Evolutionary conservation across 768 basidiomycete genomes (phyloP), one percentile per base, ranked within the genome.

Genomic region (Cystobasidium tubakii): DNA sequence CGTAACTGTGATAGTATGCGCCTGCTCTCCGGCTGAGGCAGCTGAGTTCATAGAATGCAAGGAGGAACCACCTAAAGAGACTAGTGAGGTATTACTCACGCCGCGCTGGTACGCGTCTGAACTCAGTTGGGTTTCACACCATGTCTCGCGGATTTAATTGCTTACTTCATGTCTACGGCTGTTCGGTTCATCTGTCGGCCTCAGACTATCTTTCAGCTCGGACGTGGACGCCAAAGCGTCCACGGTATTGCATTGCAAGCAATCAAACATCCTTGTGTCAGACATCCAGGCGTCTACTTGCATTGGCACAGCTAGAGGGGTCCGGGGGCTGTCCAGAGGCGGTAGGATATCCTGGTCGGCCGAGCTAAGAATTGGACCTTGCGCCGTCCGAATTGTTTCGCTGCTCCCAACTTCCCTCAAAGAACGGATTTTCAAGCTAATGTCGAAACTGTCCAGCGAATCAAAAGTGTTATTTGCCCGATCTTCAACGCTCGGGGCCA

Each of bases 1-100:
- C 0, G 73, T 53, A 44, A 79, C 71, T 19, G 75, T 74, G 65
- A 79, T 76, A 15, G 66, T 25, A 53, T 77, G 76, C 2, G 66
- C 75, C 12, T 63, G 29, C 19, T 66, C 42, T 13, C 15, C 6
- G 19, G 67, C 46, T 31, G 63, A 67, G 9, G 54, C 10, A 23
- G 39, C 50, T 13, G 62, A 69, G 29, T 1, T 69, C 74, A 9
- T 25, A 42, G 25, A 55, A 31, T 9, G 76, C 75, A 7, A 63
- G 64, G 66, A 78, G 4, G 44, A 43, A 15, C 46, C 46, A 36
- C 1, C 74, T 65, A 0, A 66, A 6, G 0, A 75, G 44, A 15
- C 74, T 74, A 15, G 62, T 44, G 3, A 77, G 36, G 21, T 75
- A 69, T 36, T 43, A 42, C 57, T 77, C 73, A 13, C 60, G 42